phyloP scores from a whole-genome alignment of 2,329 filamentous ascomycete genomes.

The Sarocladiaceae sp. region DNA sequence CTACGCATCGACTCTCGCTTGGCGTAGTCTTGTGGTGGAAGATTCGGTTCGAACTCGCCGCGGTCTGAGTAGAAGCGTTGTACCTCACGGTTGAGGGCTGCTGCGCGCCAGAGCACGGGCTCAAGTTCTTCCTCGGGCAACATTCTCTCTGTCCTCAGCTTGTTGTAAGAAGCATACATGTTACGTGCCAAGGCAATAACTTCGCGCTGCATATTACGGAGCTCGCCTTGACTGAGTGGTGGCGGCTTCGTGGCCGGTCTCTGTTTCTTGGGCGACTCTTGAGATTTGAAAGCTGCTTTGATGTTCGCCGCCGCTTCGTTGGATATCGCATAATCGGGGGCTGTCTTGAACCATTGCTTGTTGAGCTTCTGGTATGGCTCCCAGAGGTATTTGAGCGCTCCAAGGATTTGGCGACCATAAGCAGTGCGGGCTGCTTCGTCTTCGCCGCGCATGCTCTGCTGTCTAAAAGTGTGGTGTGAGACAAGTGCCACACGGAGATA shows the following conservation, averaged over 20 bases:
- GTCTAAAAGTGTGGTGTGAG: conserved; percentile 36
- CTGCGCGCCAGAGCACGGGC: conserved; percentile 26
- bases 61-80: conserved; percentile 29
- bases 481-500: conserved; percentile 55
- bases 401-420: conserved; percentile 46
- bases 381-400: conserved; percentile 48
- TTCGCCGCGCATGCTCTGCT: conserved; percentile 24
- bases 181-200: conserved; percentile 39
- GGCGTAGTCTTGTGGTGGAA: conserved; percentile 13
- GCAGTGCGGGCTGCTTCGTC: conserved; percentile 31
- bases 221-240: background rate
- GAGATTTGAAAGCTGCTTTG: background rate
- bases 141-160: conserved; percentile 36
- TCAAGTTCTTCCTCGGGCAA: conserved; percentile 28
- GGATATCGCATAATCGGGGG: conserved; percentile 10
- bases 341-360: conserved; percentile 29
- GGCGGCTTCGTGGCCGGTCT: conserved; percentile 11
- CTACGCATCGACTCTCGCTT: background rate
- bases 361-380: conserved; percentile 38
- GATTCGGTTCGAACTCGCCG: conserved; percentile 27
- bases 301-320: conserved; percentile 16
- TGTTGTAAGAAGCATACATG: conserved; percentile 42
- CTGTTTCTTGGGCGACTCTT: conserved; percentile 24
- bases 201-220: conserved; percentile 26
- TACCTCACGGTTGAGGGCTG: conserved; percentile 33